phyloP scores from a whole-genome alignment of 1,284 basidiomycete genomes.

The Moesziomyces aphidis region DNA sequence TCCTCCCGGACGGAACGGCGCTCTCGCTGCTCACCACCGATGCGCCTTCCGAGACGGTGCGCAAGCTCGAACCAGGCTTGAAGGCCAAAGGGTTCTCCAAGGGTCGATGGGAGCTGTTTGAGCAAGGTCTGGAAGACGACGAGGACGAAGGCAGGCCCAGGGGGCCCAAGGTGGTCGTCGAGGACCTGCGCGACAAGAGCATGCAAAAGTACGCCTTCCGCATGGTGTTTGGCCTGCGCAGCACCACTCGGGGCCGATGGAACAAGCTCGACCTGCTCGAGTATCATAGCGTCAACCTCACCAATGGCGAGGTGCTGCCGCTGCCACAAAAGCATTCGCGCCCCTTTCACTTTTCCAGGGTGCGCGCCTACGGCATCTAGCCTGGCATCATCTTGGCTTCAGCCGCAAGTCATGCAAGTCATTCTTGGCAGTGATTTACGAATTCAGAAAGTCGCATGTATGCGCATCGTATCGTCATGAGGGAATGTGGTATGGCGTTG shows the following conservation, averaged over 20 bases:
- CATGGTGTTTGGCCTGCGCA: constrained; percentile 83
- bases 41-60: constrained; percentile 80
- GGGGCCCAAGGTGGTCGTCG: constrained; percentile 58
- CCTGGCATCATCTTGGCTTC: not conserved
- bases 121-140: constrained; percentile 48
- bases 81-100: constrained; percentile 77
- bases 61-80: constrained; percentile 79
- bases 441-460: too few relatives aligned
- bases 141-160: constrained; percentile 34
- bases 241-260: constrained; percentile 77
- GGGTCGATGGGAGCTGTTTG: constrained; percentile 69
- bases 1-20: constrained; percentile 86
- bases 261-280: constrained; percentile 82
- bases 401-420: not conserved
- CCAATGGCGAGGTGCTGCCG: constrained; percentile 79
- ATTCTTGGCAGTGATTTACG: too few relatives aligned
- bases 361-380: constrained; percentile 59
- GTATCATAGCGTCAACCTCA: constrained; percentile 74
- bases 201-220: constrained; percentile 80
- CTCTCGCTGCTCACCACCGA: constrained; percentile 88
- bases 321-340: constrained; percentile 84
- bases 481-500: not conserved
- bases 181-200: constrained; percentile 58
- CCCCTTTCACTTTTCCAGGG: constrained; percentile 91
- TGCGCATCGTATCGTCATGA: not conserved